Conservation (phyloP, 768 basidiomycete species). For the Pulveroboletus frians region DNA sequence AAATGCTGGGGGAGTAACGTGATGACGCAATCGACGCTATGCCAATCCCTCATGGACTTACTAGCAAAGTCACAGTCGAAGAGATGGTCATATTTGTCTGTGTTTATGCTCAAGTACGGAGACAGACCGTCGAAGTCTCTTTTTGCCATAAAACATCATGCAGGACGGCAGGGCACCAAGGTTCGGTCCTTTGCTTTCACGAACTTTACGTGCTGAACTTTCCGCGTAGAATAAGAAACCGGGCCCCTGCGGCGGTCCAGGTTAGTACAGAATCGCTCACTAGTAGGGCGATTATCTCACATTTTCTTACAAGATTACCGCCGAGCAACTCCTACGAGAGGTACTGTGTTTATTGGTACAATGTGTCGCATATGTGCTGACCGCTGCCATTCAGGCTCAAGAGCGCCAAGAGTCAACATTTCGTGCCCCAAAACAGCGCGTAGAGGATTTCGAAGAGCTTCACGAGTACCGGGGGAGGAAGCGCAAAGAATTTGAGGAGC, state of each 20-base stretch:
- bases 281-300: constrained; percentile 8
- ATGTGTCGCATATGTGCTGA: background rate
- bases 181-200: constrained; percentile 33
- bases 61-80: background rate
- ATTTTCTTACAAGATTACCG: constrained; percentile 69
- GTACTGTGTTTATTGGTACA: constrained; percentile 34
- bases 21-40: too few relatives aligned
- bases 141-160: constrained; percentile 35
- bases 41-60: too few relatives aligned
- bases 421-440: constrained; percentile 88
- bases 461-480: constrained; percentile 90
- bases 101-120: constrained; percentile 7
- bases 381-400: constrained; percentile 62
- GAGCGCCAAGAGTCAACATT: constrained; percentile 92
- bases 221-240: constrained; percentile 80
- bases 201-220: background rate
- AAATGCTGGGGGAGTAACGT: constrained; percentile 10
- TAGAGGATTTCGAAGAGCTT: constrained; percentile 91
- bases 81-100: constrained; percentile 9
- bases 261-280: constrained; percentile 37
- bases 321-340: constrained; percentile 96
- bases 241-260: constrained; percentile 91
- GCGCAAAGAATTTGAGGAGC: constrained; percentile 90
- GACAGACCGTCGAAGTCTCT: background rate
- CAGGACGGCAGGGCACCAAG: constrained; percentile 79